Conservation (phyloP, 2,329 filamentous ascomycete species). For the Cordyceps fumosorosea region DNA sequence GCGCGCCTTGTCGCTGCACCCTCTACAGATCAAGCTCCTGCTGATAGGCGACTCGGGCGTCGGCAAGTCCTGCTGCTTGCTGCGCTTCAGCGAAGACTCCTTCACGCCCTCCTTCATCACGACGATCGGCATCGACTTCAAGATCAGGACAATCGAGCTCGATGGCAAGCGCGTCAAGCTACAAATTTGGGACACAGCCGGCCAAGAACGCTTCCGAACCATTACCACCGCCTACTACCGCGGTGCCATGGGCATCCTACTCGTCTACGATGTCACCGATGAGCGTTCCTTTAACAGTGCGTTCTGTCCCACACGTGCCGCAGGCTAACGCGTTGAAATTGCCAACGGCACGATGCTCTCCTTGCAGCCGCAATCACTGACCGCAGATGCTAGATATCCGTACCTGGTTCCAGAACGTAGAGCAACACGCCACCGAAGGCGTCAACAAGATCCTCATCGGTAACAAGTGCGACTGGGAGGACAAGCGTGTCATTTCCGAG, state of each 20-base stretch:
- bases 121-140: conserved; percentile 99
- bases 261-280: conserved; percentile 98
- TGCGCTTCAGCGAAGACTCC: conserved; percentile 95
- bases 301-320: conserved; percentile 24
- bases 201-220: conserved; percentile 95
- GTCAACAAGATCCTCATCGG: conserved; percentile 99
- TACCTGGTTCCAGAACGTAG: conserved; percentile 98
- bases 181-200: conserved; percentile 99
- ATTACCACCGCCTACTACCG: conserved; percentile 99
- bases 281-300: conserved; percentile 91
- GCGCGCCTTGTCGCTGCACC: background rate
- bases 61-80: conserved; percentile 92
- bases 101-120: conserved; percentile 98
- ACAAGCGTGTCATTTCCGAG: conserved; percentile 90
- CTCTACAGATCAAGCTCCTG: conserved; percentile 80
- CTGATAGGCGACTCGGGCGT: conserved; percentile 96
- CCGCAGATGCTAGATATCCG: conserved; percentile 67
- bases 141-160: conserved; percentile 97
- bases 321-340: background rate
- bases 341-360: background rate
- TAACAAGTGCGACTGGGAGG: conserved; percentile 99
- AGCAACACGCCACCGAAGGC: conserved; percentile 95
- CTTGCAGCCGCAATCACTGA: background rate
- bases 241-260: conserved; percentile 94
- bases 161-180: conserved; percentile 98